Percentiles rank a stretch among this genome's conserved stretches.
These are phyloP conservation scores for Albifimbria verrucaria DNA, from an alignment of 2,329 filamentous ascomycete genomes.

Conservation along the genomic window DNA sequence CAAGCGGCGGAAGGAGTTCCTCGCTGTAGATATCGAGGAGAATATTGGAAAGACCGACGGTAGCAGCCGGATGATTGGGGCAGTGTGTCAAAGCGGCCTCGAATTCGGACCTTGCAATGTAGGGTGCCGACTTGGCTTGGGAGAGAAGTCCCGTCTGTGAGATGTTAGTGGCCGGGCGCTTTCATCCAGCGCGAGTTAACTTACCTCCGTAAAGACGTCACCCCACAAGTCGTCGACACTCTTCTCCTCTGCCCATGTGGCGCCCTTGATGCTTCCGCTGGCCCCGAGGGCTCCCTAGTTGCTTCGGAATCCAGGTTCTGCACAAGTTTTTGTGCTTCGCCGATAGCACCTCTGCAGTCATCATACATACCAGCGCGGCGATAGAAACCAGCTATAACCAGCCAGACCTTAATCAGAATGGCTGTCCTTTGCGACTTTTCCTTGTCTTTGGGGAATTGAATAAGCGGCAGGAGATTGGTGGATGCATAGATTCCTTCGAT, in stretches of 20 bases:
- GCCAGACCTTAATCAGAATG: slow-evolving; percentile 76
- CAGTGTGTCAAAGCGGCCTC: slow-evolving; percentile 79
- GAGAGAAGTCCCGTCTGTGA: slow-evolving; percentile 65
- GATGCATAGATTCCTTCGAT: slow-evolving; percentile 40
- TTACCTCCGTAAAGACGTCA: slow-evolving; percentile 78
- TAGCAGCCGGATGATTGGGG: slow-evolving; percentile 75
- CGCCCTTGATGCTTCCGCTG: slow-evolving; percentile 53
- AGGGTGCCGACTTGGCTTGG: slow-evolving; percentile 57
- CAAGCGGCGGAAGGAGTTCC: slow-evolving; percentile 52
- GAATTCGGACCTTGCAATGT: slow-evolving; percentile 71
- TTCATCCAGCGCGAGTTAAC: slow-evolving; percentile 23
- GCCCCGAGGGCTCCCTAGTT: slow-evolving; percentile 58
- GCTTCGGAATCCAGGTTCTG: slow-evolving; percentile 67
- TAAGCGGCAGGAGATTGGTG: slow-evolving; percentile 45
- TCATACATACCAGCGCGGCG: slow-evolving; percentile 75
- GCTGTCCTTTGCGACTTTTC: slow-evolving; percentile 46
- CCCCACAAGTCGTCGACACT: slow-evolving; percentile 81
- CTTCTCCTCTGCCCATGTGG: slow-evolving; percentile 76
- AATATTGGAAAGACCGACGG: slow-evolving; percentile 78
- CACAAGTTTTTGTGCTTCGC: slow-evolving; percentile 77
- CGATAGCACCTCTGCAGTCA: slow-evolving; percentile 74
- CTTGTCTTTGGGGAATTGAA: slow-evolving; percentile 54
- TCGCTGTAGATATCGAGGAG: slow-evolving; percentile 81
- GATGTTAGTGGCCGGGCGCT: slow-evolving; percentile 18
- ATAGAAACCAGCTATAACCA: slow-evolving; percentile 87